Evolutionary conservation across 768 basidiomycete species (phyloP), one percentile per base, ranked within the genome.

Genomic region (Lactarius quietus): DNA sequence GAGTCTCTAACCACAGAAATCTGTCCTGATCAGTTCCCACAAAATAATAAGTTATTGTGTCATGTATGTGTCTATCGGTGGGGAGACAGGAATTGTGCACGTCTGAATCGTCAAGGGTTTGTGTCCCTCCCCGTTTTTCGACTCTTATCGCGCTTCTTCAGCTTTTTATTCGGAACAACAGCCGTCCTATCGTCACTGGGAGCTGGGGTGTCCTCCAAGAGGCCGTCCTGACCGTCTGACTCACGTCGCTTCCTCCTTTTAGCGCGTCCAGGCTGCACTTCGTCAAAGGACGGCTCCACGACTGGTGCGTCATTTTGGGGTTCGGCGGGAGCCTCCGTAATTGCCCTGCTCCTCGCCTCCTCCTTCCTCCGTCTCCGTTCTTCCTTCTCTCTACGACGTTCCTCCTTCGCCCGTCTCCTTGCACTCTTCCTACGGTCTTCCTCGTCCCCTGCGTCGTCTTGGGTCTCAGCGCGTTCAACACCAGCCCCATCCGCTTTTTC

Each of bases 241-340:
- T 72, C 77, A 62, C 69, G 71, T 69, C 73, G 73, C 20, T 73
- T 73, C 68, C 74, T 79, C 67, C 75, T 77, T 41, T 74, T 72
- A 39, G 70, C 65, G 45, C n/a, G 23, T 28, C 48, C 62, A 45
- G 43, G 54, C 14, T n/a, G 6, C 38, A 35, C 20, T 41, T 38
- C 58, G 20, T 35, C 63, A 4, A 29, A 38, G 7, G 35, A 52
- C 38, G 33, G 62, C 26, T 35, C 61, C 3, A 35, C 66, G 15
- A 9, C 26, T 28, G 14, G 48, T 51, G n/a, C 55, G n/a, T 14
- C 17, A 6, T 48, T 45, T 18, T 56, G 10, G 38, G 38, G 45
- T 51, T 51, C 15, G 48, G 48, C 14, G 45, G 41, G 41, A 18
- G 36, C 41, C 56, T 41, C 56, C 23, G 64, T 66, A 14, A 38